These are phyloP conservation scores for Plasmodium inui DNA, from an alignment of 169 alveolate genomes.

Conservation along the genomic window DNA sequence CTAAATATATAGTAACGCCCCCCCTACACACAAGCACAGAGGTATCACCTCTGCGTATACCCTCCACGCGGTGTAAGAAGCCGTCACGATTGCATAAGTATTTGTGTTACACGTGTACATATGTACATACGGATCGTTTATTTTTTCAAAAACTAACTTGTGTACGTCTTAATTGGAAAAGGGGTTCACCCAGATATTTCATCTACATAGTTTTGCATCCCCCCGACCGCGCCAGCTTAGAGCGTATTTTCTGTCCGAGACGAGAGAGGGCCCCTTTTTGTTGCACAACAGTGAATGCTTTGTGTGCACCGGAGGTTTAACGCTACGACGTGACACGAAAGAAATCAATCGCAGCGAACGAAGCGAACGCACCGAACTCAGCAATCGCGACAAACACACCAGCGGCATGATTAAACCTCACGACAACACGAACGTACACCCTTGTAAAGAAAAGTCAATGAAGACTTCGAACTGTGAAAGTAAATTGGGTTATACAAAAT, in stretches of 20 bases:
- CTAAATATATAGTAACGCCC: neutral
- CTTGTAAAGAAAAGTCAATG: slow-evolving; percentile 66
- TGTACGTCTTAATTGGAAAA: neutral
- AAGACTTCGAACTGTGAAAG: slow-evolving; percentile 51
- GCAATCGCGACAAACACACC: neutral
- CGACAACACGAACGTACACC: slow-evolving; percentile 7
- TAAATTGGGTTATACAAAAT: slow-evolving; percentile 33
- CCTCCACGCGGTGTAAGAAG: neutral
- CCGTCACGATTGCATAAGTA: neutral
- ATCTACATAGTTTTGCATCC: neutral
- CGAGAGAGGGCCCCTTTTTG: neutral
- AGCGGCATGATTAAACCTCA: slow-evolving; percentile 50
- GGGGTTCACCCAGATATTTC: neutral
- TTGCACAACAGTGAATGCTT: neutral
- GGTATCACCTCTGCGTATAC: neutral
- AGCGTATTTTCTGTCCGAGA: neutral
- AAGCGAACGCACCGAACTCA: neutral
- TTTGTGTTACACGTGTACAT: neutral
- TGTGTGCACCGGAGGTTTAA: neutral
- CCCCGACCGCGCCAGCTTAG: neutral
- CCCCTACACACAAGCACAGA: neutral
- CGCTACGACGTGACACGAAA: neutral
- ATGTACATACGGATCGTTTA: neutral
- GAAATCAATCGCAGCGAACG: neutral
- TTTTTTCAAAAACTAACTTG: neutral